Evolutionary conservation across 805 yeast species (phyloP), one percentile per base, ranked within the genome.

Genomic region (Candida tammaniensis): DNA sequence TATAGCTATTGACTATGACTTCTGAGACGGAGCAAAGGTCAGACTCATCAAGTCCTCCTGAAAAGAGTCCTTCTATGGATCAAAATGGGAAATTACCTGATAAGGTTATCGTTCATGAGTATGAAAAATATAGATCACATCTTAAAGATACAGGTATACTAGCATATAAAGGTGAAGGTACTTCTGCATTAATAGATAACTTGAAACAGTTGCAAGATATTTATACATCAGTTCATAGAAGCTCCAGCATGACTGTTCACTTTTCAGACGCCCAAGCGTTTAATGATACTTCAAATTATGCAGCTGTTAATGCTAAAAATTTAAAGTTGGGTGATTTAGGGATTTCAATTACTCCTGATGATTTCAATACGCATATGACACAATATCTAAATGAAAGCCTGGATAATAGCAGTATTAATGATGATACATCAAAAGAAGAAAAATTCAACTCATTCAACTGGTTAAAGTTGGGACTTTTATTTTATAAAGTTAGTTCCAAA

Each of bases 191-290:
- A 4, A 17, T 46, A 3, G 18, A 36, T 18, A 32, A 46, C 18
- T 31, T 48, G 4, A 28, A 39, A 14, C 49, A 44, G 22, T 29
- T 50, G 7, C 31, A 37, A 13, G 15, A 31, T 7, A 33, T 47
- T 9, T 35, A 35, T 30, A 14, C 37, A 4, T n/a, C 11, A 13
- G 42, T 37, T 4, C 17, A 30, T 10, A 24, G 18, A n/a, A 24
- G 19, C n/a, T 24, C 36, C 1, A 17, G 35, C 11, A 18, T 34
- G 27, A 18, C 25, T 10, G 22, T 35, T 5, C 68, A 61, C 26
- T 48, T 62, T 37, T 54, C 74, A 37, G 94, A 84, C 54, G 70
- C 91, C 1, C 76, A 76, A 36, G 78, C 82, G 4, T 65, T 84
- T 45, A 63, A 67, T 19, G 78, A 72, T 39, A 72, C 82, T 8